Conservation (phyloP, 2,329 filamentous ascomycete genomes). For the Tolypocladium sp. region DNA sequence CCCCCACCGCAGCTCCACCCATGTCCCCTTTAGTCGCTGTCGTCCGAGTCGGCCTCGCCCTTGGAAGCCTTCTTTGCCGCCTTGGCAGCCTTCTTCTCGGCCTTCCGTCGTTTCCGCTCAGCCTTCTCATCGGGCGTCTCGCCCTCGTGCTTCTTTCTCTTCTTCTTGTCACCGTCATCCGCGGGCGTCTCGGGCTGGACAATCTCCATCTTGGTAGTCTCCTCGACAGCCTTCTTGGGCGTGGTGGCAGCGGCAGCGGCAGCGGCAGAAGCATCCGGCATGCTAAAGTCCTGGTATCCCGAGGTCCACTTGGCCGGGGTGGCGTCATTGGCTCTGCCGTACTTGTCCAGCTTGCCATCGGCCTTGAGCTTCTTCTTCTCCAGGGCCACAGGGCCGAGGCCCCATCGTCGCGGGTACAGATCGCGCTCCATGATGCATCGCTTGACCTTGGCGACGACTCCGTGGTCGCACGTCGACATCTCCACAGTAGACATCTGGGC, state of each 20-base stretch:
- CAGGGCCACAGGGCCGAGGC: constrained; percentile 80
- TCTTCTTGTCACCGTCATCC: constrained; percentile 51
- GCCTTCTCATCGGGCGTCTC: constrained; percentile 62
- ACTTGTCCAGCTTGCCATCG: constrained; percentile 97
- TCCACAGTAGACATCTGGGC: constrained; percentile 98
- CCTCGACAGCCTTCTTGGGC: constrained; percentile 25
- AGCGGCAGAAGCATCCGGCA: constrained; percentile 36
- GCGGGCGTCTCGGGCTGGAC: constrained; percentile 26
- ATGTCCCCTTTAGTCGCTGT: constrained; percentile 8
- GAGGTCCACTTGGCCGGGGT: constrained; percentile 90
- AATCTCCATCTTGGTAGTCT: constrained; percentile 24
- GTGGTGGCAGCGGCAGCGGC: constrained; percentile 33
- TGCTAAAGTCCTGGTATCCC: constrained; percentile 85
- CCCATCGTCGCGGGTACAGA: constrained; percentile 94
- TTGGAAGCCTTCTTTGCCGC: constrained; percentile 45
- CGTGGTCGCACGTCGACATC: constrained; percentile 93
- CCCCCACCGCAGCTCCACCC: background rate
- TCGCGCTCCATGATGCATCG: constrained; percentile 99
- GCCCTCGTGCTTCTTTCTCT: constrained; percentile 75
- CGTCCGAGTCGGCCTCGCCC: constrained; percentile 40
- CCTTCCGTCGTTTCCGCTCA: constrained; percentile 50
- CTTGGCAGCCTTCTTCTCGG: constrained; percentile 51
- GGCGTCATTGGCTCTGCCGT: constrained; percentile 80
- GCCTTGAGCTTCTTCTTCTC: constrained; percentile 99
- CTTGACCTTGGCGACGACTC: constrained; percentile 97